Evolutionary conservation across 345 rosid genomes (phyloP), one percentile per base, ranked within the genome.

Genomic region (Laguncularia racemosa): DNA sequence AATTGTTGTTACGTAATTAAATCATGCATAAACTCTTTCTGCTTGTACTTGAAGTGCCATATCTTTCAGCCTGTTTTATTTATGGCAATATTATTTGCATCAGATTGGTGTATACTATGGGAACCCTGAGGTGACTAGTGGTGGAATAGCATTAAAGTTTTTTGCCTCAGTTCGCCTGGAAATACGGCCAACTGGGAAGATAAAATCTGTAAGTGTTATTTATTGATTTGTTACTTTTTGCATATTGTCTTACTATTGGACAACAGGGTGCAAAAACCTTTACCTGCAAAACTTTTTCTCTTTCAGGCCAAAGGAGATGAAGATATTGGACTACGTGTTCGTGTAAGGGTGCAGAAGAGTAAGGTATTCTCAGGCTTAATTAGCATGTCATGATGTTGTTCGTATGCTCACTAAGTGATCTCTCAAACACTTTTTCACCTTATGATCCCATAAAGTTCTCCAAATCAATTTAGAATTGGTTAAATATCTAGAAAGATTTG

Each of bases 91-190:
- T 56, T 69, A 33, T 64, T 53, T 75, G 50, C 61, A 49, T 53
- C 58, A 91, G 96, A 92, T 92, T 77, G 98, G 98, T 68, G 98
- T 88, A 46, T 86, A 84, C 74, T 92, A 92, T 43, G 98, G 98
- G 49, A 92, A 92, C 75, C 98, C 98, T 60, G 96, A 92, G 76
- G 96, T 92, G 67, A 88, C 96, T 45, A 92, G 96, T 61, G 98
- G 98, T 66, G 98, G 96, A 62, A 83, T 92, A 65, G 96, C 98
- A 2, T 73, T 92, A 45, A 92, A 92, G 76, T 92, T 92, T 69
- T 92, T 88, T 18, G 95, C 98, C 13, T 92, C 98, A 10, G 95
- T 92, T 69, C 89, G 95, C 51, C 83, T 92, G 48, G 98, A 92
- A 73, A 88, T 86, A 66, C 96, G 98, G 56, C 4, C 95, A 44